phyloP scores from a whole-genome alignment of 1,284 basidiomycete genomes.

The Rugosomyces carneus region DNA sequence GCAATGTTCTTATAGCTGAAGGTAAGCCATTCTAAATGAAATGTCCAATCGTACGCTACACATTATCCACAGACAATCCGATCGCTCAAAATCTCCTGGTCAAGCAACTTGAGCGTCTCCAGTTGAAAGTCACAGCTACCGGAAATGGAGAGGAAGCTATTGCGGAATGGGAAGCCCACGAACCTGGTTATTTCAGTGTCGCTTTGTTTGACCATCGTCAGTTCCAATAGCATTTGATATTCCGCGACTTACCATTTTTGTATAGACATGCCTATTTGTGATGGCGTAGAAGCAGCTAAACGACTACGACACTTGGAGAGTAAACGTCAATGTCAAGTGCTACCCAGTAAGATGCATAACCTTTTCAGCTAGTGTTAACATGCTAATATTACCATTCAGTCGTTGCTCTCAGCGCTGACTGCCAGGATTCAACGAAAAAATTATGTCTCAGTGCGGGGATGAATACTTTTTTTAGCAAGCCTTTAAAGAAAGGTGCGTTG shows the following conservation, averaged over 20 bases:
- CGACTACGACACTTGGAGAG: slow-evolving; percentile 53
- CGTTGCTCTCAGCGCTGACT: slow-evolving; percentile 65
- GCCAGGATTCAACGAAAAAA: slow-evolving; percentile 68
- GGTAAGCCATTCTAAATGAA: slow-evolving; percentile 28
- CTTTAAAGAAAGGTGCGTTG: slow-evolving; percentile 51
- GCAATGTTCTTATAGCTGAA: slow-evolving; percentile 66
- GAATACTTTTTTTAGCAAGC: slow-evolving; percentile 69
- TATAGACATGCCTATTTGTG: slow-evolving; percentile 69
- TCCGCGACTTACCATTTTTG: neutral
- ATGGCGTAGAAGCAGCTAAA: slow-evolving; percentile 68
- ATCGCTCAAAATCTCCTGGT: slow-evolving; percentile 60
- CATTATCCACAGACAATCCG: slow-evolving; percentile 45
- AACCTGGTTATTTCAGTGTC: slow-evolving; percentile 60
- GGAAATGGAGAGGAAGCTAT: slow-evolving; percentile 65
- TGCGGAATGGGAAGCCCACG: slow-evolving; percentile 58
- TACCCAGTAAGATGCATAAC: slow-evolving; percentile 45
- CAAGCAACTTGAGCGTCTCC: slow-evolving; percentile 56
- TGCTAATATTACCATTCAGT: slow-evolving; percentile 33
- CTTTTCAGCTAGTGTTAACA: slow-evolving; percentile 4
- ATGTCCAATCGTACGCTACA: neutral
- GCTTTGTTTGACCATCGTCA: slow-evolving; percentile 70
- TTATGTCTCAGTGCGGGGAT: slow-evolving; percentile 67
- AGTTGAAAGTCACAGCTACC: slow-evolving; percentile 54
- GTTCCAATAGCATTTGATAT: neutral
- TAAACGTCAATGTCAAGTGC: slow-evolving; percentile 40